These are phyloP conservation scores for Candida gigantensis DNA, from an alignment of 1,139 yeast genomes.

Conservation along the genomic window DNA sequence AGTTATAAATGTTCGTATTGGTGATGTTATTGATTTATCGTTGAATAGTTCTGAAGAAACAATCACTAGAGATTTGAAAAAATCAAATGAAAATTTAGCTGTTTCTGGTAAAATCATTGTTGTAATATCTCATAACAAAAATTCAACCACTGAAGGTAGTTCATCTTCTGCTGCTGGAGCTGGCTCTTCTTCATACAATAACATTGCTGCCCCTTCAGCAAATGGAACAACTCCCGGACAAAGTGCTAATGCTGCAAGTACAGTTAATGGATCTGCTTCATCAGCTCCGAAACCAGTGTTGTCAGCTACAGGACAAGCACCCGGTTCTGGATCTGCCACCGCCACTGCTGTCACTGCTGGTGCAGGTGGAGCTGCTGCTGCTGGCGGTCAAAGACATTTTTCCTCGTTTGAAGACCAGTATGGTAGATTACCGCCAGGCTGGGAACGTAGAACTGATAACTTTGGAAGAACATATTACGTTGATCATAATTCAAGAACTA, in stretches of 20 bases:
- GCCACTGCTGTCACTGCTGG: constrained; percentile 10
- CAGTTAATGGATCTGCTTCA: constrained; percentile 10
- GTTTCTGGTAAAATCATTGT: constrained; percentile 91
- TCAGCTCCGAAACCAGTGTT: constrained; percentile 7
- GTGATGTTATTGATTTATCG: constrained; percentile 80
- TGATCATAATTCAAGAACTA: constrained; percentile 95
- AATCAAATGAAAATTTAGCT: constrained; percentile 86
- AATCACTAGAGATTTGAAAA: constrained; percentile 86
- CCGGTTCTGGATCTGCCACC: constrained; percentile 10
- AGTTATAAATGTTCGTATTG: constrained; percentile 87
- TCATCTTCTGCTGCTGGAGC: constrained; percentile 9
- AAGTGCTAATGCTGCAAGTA: constrained; percentile 19
- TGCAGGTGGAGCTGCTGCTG: constrained; percentile 18
- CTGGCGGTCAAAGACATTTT: constrained; percentile 55
- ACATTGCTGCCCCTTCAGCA: constrained; percentile 18
- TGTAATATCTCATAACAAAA: constrained; percentile 54
- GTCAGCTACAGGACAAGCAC: constrained; percentile 12
- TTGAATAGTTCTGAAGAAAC: constrained; percentile 71
- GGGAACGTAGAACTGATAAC: constrained; percentile 98
- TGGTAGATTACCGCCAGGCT: constrained; percentile 96
- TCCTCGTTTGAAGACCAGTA: constrained; percentile 96
- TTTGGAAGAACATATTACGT: constrained; percentile 97
- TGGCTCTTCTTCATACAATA: constrained; percentile 12
- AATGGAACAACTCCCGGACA: constrained; percentile 13
- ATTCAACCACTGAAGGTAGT: constrained; percentile 9